Conservation (phyloP, 2,329 filamentous ascomycete genomes). For the Leptographium radiaticola region DNA sequence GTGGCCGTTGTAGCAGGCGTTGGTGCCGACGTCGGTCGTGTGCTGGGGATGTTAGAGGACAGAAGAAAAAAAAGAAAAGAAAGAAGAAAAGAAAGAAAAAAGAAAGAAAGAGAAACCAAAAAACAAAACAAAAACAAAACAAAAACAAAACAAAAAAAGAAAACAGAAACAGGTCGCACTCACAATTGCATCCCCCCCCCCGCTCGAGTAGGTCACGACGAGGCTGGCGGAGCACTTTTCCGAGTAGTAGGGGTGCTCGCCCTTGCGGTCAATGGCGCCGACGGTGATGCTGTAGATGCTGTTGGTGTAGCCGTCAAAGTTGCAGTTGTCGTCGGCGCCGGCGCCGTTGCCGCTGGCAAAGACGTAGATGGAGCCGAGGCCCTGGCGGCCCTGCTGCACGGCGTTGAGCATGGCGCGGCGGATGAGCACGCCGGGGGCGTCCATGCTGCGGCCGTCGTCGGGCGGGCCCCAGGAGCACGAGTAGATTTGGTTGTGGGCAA, state of each 20-base stretch:
- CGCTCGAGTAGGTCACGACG: constrained; percentile 93
- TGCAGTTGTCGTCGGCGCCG: constrained; percentile 81
- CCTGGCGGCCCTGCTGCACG: constrained; percentile 72
- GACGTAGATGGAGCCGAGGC: constrained; percentile 83
- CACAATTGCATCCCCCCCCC: constrained; percentile 70
- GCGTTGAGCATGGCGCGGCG: constrained; percentile 83
- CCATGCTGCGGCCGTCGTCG: constrained; percentile 89
- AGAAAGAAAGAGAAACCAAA: too few species aligned
- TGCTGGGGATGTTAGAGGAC: constrained; percentile 34
- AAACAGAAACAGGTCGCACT: constrained; percentile 14
- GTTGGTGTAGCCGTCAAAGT: constrained; percentile 98
- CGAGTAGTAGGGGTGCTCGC: constrained; percentile 88
- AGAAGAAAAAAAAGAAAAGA: too few species aligned
- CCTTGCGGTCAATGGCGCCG: constrained; percentile 77
- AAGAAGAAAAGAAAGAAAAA: too few species aligned
- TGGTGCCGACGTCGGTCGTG: constrained; percentile 83
- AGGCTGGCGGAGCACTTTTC: constrained; percentile 92
- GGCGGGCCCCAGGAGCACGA: constrained; percentile 98
- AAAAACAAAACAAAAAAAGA: background rate
- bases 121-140: too few species aligned
- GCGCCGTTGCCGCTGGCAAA: constrained; percentile 96
- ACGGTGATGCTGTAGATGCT: constrained; percentile 98
- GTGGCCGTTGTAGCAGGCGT: constrained; percentile 68
- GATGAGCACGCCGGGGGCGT: constrained; percentile 80
- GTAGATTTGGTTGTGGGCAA: constrained; percentile 87